phyloP scores from a whole-genome alignment of 2,329 filamentous ascomycete genomes.

The Chrysosporium keratinophilum region DNA sequence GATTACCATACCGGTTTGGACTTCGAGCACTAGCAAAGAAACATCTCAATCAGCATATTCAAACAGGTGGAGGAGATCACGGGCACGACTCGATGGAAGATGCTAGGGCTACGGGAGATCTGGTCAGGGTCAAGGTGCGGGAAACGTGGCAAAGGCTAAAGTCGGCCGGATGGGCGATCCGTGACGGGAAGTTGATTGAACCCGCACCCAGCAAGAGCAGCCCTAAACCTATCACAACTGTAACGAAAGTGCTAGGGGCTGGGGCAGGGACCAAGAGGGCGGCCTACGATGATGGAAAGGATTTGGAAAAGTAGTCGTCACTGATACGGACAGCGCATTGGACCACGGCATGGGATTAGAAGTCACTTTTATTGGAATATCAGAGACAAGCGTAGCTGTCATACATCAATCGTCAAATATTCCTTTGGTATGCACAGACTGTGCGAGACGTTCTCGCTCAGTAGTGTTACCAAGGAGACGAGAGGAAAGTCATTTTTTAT shows the following conservation, averaged over 20 bases:
- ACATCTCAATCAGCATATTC: conserved; percentile 67
- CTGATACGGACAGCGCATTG: background rate
- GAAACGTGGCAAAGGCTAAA: conserved; percentile 60
- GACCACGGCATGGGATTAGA: background rate
- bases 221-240: background rate
- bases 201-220: background rate
- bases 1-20: conserved; percentile 65
- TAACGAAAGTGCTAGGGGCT: background rate
- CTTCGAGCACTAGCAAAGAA: conserved; percentile 63
- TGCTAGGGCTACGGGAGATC: conserved; percentile 74
- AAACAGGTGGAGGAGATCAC: conserved; percentile 49
- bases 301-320: background rate
- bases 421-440: background rate
- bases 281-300: background rate
- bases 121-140: conserved; percentile 62
- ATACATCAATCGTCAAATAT: background rate
- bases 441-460: background rate
- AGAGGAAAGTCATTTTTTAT: background rate
- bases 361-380: conserved; percentile 1
- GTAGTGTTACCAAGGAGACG: background rate
- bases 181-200: conserved; percentile 35
- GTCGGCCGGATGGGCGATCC: conserved; percentile 55
- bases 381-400: background rate
- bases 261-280: conserved; percentile 3
- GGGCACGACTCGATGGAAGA: conserved; percentile 94